Evolutionary conservation across 495 filamentous ascomycete species (phyloP).

Genomic region (Apodospora peruviana): DNA sequence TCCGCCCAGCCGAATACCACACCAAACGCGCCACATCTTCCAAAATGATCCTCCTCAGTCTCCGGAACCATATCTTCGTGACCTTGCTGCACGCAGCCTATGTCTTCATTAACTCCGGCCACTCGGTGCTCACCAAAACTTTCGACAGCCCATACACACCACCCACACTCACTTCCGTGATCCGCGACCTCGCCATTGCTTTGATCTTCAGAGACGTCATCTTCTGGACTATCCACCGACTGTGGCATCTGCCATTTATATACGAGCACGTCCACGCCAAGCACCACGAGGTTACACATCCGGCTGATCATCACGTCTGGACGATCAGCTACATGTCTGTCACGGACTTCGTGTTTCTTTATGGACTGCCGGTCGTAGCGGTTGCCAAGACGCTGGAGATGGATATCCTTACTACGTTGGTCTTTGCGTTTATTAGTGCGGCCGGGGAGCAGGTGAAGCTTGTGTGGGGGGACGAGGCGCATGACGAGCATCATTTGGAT

Average conservation of each 20-base stretch:
- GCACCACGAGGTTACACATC: neutral
- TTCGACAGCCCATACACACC: neutral
- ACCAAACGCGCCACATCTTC: neutral
- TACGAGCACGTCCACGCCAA: neutral
- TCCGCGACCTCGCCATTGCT: neutral
- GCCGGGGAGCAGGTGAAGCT: constrained; percentile 4
- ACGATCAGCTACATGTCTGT: constrained; percentile 2
- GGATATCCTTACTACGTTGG: neutral
- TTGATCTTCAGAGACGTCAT: neutral
- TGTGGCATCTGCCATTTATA: neutral
- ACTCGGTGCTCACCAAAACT: neutral
- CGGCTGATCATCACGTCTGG: neutral
- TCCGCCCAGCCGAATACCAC: neutral
- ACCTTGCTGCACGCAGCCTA: neutral
- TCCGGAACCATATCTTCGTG: neutral
- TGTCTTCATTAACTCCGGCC: neutral
- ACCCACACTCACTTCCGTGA: neutral
- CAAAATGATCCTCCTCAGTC: constrained; percentile 1
- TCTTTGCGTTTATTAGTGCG: neutral
- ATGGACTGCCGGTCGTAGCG: neutral
- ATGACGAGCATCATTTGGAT: constrained; percentile 2
- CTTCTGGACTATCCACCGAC: constrained; percentile 1
- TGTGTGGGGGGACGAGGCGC: constrained; percentile 1
- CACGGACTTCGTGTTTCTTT: neutral
- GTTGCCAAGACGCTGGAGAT: constrained; percentile 3